phyloP scores from a whole-genome alignment of 169 alveolate genomes.

The Babesia gibsoni region DNA sequence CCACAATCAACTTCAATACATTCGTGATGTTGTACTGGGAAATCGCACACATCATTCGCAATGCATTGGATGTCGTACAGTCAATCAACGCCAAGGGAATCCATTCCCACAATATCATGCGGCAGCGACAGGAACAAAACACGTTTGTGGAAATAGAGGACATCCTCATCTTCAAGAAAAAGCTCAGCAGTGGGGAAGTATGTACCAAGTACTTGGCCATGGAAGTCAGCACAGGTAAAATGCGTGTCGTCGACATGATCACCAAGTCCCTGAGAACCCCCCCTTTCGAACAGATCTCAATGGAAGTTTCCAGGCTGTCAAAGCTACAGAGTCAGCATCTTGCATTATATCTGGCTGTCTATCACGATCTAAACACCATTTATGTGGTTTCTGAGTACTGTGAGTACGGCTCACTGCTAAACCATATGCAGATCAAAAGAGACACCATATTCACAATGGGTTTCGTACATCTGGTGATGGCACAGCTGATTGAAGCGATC shows the following conservation, averaged over 20 bases:
- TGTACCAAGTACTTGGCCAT: constrained; percentile 54
- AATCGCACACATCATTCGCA: constrained; percentile 11
- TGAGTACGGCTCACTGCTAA: constrained; percentile 21
- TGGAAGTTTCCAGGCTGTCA: constrained; percentile 29
- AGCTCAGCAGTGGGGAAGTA: constrained; percentile 40
- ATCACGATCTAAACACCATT: constrained; percentile 51
- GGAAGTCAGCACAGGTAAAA: constrained; percentile 39
- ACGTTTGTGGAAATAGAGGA: background rate
- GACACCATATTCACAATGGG: constrained; percentile 29
- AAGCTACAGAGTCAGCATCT: constrained; percentile 38
- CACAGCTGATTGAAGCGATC: constrained; percentile 58
- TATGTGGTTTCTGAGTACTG: constrained; percentile 57
- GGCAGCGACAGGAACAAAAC: background rate
- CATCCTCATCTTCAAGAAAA: constrained; percentile 9
- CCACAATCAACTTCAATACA: constrained; percentile 22
- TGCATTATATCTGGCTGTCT: constrained; percentile 26
- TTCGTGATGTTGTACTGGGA: constrained; percentile 58
- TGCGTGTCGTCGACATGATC: constrained; percentile 48
- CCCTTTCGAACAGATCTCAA: constrained; percentile 23
- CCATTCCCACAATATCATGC: background rate
- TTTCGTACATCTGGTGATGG: constrained; percentile 49
- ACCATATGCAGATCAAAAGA: background rate
- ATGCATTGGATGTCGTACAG: constrained; percentile 32
- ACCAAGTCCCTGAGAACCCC: constrained; percentile 35
- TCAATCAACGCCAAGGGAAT: background rate